These are phyloP conservation scores for Crithidia brevicula DNA, from an alignment of 208 protist species.

Conservation along the genomic window DNA sequence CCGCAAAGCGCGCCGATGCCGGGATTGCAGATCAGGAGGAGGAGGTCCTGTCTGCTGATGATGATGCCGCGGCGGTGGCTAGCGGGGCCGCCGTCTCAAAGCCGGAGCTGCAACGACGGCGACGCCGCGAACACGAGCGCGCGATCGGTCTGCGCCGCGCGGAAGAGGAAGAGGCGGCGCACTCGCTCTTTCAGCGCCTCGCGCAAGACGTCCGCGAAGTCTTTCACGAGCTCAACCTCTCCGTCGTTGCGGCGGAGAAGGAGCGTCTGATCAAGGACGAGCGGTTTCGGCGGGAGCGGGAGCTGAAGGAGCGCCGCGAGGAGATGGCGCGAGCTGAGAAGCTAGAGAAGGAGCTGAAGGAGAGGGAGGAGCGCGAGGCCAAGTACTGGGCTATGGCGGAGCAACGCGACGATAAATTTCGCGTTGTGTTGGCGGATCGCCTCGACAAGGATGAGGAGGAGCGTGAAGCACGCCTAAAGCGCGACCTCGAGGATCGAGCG, in stretches of 20 bases:
- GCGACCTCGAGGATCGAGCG: conserved; percentile 83
- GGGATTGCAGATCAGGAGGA: conserved; percentile 3
- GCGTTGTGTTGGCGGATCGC: conserved; percentile 53
- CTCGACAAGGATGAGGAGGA: conserved; percentile 77
- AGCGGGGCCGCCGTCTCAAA: conserved; percentile 7
- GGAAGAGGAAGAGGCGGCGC: conserved; percentile 84
- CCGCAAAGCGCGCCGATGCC: background rate
- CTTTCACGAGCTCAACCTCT: conserved; percentile 92
- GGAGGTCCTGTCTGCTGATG: conserved; percentile 7
- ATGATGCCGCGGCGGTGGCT: background rate
- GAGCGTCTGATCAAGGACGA: conserved; percentile 92
- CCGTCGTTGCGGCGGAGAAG: conserved; percentile 90
- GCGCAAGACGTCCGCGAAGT: conserved; percentile 90
- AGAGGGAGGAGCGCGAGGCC: conserved; percentile 77
- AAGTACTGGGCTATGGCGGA: conserved; percentile 76
- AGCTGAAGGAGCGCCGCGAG: conserved; percentile 71
- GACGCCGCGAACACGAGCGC: conserved; percentile 74
- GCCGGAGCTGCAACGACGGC: conserved; percentile 61
- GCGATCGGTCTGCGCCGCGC: conserved; percentile 61
- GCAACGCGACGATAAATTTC: conserved; percentile 72
- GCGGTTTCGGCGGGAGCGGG: conserved; percentile 87
- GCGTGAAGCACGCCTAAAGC: conserved; percentile 72
- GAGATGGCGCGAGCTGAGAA: conserved; percentile 64
- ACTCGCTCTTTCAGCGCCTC: conserved; percentile 82
- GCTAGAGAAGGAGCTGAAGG: conserved; percentile 69